These are phyloP conservation scores for Capsicum pubescens DNA, from an alignment of 257 asterid genomes.

Conservation along the genomic window DNA sequence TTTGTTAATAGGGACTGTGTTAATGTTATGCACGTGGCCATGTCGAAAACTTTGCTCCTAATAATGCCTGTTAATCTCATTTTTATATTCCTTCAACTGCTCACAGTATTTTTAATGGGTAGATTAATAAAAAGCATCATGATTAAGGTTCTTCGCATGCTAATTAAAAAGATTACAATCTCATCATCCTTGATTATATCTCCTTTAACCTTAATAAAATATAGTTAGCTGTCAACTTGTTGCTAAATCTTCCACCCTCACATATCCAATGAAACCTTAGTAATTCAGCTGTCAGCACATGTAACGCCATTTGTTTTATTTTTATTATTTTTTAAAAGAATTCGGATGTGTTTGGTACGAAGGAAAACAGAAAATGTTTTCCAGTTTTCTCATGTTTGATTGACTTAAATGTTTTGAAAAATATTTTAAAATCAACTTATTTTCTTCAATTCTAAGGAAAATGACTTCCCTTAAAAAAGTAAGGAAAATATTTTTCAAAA, in stretches of 20 bases:
- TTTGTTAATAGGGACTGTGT: conserved; percentile 22
- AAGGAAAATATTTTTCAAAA: too few species aligned
- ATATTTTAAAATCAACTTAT: too few species aligned
- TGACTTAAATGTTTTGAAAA: too few species aligned
- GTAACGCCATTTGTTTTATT: background rate
- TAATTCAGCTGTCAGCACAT: background rate
- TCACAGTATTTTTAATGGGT: background rate
- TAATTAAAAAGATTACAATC: conserved; percentile 9
- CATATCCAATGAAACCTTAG: conserved; percentile 24
- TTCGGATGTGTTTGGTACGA: too few species aligned
- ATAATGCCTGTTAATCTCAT: background rate
- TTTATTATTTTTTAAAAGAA: too few species aligned
- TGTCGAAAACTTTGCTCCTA: conserved; percentile 42
- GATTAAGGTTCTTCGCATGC: conserved; percentile 22
- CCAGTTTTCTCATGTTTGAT: too few species aligned
- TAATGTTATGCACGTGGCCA: conserved; percentile 47
- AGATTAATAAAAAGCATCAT: background rate
- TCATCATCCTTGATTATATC: conserved; percentile 24
- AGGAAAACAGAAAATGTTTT: too few species aligned
- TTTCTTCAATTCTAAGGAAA: too few species aligned
- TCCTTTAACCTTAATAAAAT: background rate
- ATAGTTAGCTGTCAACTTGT: conserved; percentile 6
- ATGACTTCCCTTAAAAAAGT: too few species aligned
- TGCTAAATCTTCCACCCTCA: conserved; percentile 10
- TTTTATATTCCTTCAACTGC: conserved; percentile 12